A percentile compares a stretch with the other conserved stretches of the same genome.
Conservation (phyloP, 352 stramenopile species). For the Phytophthora podocarpi region DNA sequence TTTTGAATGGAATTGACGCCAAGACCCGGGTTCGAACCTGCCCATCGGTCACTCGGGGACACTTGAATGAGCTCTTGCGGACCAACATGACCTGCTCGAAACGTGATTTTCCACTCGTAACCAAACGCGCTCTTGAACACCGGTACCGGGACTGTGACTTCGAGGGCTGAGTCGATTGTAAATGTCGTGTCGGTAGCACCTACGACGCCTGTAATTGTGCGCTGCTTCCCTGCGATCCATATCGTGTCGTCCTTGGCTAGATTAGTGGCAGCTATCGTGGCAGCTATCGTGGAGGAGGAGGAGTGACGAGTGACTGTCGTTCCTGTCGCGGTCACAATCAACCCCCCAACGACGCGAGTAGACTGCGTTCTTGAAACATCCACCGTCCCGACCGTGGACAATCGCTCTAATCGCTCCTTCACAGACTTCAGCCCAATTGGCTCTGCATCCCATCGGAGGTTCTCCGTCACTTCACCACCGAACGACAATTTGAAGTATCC, state of each 20-base stretch:
- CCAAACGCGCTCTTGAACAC: conserved; percentile 74
- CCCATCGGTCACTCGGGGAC: conserved; percentile 90
- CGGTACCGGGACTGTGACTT: conserved; percentile 43
- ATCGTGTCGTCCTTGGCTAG: conserved; percentile 44
- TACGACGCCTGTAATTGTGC: conserved; percentile 28
- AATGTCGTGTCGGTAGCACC: conserved; percentile 10
- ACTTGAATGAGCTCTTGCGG: conserved; percentile 90
- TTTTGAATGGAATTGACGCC: conserved; percentile 75
- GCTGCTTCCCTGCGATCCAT: conserved; percentile 58
- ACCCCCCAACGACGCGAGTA: conserved; percentile 47
- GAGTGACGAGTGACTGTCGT: conserved; percentile 39
- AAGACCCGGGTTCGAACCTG: conserved; percentile 93
- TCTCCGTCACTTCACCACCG: conserved; percentile 61
- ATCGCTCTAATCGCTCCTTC: conserved; percentile 67
- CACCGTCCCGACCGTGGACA: conserved; percentile 70
- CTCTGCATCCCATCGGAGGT: conserved; percentile 73
- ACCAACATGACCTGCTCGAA: conserved; percentile 74
- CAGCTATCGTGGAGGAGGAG: conserved; percentile 33
- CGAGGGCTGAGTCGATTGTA: conserved; percentile 24
- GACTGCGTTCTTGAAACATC: conserved; percentile 57
- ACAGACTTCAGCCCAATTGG: conserved; percentile 63
- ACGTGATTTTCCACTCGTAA: conserved; percentile 82
- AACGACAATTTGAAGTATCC: conserved; percentile 80
- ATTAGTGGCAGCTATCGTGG: conserved; percentile 20
- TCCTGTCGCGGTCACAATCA: conserved; percentile 45